phyloP scores from a whole-genome alignment of 768 basidiomycete species.

The Lactarius sanguifluus region DNA sequence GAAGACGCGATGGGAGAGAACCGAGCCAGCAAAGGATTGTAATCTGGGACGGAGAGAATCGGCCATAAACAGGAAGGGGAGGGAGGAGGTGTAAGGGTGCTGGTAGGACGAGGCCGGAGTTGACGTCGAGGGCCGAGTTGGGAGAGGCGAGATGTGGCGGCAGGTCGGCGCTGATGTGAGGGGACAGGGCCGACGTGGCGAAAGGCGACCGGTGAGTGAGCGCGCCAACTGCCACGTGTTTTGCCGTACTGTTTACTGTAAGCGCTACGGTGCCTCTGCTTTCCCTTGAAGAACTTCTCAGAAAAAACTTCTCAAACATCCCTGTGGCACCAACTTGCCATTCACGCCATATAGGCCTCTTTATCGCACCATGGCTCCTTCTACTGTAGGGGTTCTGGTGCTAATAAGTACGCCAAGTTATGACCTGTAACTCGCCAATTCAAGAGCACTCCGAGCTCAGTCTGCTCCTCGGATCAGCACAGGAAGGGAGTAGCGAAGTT shows the following conservation, averaged over 20 bases:
- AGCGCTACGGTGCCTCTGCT: not conserved
- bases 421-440: conserved; percentile 17
- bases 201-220: not conserved
- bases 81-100: not conserved
- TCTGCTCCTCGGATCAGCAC: conserved; percentile 24
- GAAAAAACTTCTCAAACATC: conserved; percentile 7
- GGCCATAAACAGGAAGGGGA: conserved; percentile 34
- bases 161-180: not conserved
- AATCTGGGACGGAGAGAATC: conserved; percentile 52
- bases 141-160: not conserved
- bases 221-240: conserved; percentile 1
- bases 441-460: conserved; percentile 12
- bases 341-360: conserved; percentile 4
- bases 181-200: conserved; percentile 8
- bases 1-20: conserved; percentile 63
- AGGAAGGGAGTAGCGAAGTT: conserved; percentile 5
- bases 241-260: not conserved
- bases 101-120: not conserved
- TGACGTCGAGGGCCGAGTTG: not conserved
- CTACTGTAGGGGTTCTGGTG: not conserved
- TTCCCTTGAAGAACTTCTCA: not conserved
- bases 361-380: not conserved
- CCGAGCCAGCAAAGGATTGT: conserved; percentile 48
- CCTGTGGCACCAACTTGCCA: conserved; percentile 13
- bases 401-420: not conserved